Conservation (phyloP, 345 rosid genomes). For the Camelina laxa region DNA sequence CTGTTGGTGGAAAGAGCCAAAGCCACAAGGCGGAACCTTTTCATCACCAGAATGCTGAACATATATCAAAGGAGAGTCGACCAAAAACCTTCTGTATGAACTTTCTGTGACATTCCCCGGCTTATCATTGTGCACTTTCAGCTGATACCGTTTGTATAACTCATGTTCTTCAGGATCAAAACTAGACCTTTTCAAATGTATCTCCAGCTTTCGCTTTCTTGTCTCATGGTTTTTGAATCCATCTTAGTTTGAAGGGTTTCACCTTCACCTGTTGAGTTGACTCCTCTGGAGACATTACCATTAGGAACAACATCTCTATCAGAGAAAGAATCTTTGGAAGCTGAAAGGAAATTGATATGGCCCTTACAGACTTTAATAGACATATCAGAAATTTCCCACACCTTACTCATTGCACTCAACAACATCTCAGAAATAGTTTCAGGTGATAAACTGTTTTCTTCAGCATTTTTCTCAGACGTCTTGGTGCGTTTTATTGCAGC, state of each 20-base stretch:
- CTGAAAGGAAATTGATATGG: conserved; percentile 71
- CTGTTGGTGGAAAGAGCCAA: conserved; percentile 97
- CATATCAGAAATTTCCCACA: conserved; percentile 49
- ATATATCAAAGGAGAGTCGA: conserved; percentile 77
- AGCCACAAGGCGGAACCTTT: conserved; percentile 79
- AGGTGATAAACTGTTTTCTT: conserved; percentile 50
- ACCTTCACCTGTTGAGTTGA: conserved; percentile 46
- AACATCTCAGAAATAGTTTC: conserved; percentile 66
- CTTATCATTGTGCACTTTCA: conserved; percentile 77
- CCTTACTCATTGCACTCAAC: conserved; percentile 50
- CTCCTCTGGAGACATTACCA: conserved; percentile 50
- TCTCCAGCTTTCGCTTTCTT: conserved; percentile 72
- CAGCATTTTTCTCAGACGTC: conserved; percentile 42
- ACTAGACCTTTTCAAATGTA: conserved; percentile 74
- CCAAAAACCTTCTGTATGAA: conserved; percentile 75
- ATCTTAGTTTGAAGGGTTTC: conserved; percentile 49
- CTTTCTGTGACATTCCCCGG: conserved; percentile 62
- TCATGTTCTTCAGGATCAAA: conserved; percentile 90
- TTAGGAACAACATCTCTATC: conserved; percentile 44
- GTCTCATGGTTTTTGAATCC: conserved; percentile 44
- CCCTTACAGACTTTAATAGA: conserved; percentile 75
- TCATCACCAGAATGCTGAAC: conserved; percentile 68
- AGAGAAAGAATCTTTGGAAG: conserved; percentile 42
- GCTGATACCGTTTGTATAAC: conserved; percentile 82
- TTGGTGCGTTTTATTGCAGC: conserved; percentile 55